Percentiles rank a stretch among this genome's conserved stretches.
Conservation (phyloP, 108 stramenopile genomes). For the Schizochytrium sp. region DNA sequence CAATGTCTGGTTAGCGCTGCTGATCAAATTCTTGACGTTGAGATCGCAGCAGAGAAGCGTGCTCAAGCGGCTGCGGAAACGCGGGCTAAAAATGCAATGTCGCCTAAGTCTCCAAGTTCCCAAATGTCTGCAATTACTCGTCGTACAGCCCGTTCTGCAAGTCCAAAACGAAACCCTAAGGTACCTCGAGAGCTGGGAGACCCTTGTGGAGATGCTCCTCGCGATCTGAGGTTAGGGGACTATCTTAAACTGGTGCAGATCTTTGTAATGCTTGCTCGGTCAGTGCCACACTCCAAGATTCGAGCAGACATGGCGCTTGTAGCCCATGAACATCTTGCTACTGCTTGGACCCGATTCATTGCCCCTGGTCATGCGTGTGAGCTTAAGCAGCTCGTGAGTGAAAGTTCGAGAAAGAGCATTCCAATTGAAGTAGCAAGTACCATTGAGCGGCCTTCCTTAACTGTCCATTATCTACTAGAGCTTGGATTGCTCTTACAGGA, state of each 20-base stretch:
- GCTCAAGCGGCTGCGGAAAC: constrained; percentile 10
- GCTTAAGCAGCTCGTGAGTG: not conserved
- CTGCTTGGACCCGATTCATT: constrained; percentile 1
- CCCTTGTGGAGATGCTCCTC: constrained; percentile 30
- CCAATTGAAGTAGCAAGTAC: not conserved
- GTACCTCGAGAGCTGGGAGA: constrained; percentile 6
- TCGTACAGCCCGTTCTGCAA: not conserved
- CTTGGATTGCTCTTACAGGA: constrained; percentile 48
- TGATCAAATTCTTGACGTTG: constrained; percentile 8
- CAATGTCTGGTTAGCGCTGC: constrained; percentile 34
- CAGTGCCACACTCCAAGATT: constrained; percentile 17
- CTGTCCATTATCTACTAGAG: constrained; percentile 25
- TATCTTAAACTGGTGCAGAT: constrained; percentile 40
- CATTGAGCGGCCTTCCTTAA: not conserved
- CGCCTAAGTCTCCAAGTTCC: constrained; percentile 27
- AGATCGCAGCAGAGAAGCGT: constrained; percentile 35
- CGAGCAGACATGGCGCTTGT: constrained; percentile 42
- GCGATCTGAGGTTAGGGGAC: constrained; percentile 7
- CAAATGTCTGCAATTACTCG: not conserved
- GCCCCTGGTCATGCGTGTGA: not conserved
- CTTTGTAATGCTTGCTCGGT: constrained; percentile 26
- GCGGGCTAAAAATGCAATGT: constrained; percentile 21
- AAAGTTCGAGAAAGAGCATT: not conserved
- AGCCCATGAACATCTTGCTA: constrained; percentile 1
- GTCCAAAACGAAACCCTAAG: constrained; percentile 1